Conservation (phyloP, 2,329 filamentous ascomycete genomes). For the Colletotrichum ledebouriae region DNA sequence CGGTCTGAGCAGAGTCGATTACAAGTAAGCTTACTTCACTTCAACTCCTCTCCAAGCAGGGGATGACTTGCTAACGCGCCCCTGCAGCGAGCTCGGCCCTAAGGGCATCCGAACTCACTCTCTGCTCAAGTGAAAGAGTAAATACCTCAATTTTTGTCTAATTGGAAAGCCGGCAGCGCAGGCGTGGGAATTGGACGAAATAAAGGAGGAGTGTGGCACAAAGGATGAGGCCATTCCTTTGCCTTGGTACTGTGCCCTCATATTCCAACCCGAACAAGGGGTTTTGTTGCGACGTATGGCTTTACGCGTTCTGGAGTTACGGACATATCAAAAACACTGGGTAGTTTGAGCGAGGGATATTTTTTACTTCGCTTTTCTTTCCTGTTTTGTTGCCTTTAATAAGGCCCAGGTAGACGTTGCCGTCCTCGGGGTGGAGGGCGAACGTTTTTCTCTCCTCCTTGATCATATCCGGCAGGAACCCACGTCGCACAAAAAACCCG, state of each 20-base stretch:
- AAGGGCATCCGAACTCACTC: constrained; percentile 68
- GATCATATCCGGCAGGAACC: neutral
- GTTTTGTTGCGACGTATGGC: neutral
- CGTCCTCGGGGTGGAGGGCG: neutral
- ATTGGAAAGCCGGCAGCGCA: constrained; percentile 8
- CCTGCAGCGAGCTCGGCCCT: constrained; percentile 64
- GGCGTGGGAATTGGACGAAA: constrained; percentile 19
- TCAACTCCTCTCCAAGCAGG: neutral
- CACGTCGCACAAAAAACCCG: too few relatives aligned
- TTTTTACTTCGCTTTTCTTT: constrained; percentile 9
- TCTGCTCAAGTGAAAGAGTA: constrained; percentile 59
- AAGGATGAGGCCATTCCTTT: neutral
- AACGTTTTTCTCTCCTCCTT: neutral
- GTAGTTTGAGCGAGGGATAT: constrained; percentile 32
- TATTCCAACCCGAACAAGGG: neutral
- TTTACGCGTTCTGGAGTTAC: constrained; percentile 37
- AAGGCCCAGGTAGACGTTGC: constrained; percentile 8
- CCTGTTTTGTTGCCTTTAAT: constrained; percentile 2
- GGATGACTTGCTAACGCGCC: neutral
- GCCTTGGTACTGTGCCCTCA: neutral
- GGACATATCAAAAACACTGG: constrained; percentile 39
- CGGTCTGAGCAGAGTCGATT: constrained; percentile 71
- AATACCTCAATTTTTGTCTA: neutral
- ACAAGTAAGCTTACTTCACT: constrained; percentile 63
- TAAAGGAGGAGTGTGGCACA: neutral